Base-by-base conservation (phyloP, 805 yeast genomes). In the Spathaspora passalidarum region DNA sequence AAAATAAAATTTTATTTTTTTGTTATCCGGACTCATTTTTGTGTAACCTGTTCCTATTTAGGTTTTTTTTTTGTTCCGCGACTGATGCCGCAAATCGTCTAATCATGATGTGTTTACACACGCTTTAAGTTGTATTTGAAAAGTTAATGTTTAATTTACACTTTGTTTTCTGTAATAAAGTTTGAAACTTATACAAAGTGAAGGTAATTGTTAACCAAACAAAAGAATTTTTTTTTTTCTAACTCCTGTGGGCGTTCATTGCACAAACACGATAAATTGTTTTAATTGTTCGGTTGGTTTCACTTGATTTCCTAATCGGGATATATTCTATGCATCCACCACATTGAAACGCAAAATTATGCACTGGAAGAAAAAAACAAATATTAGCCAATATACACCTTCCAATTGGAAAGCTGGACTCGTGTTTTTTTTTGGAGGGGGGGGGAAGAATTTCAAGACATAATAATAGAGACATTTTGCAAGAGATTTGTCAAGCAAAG, bases 41-140 rank as follows among this genome's bases (percentile, higher is more conserved):
- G 34, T 29, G 34, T 29, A 29, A 3, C 4, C 14, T 29, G 34
- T 29, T 29, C 4, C 34, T 29, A 29, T 29, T 29, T 29, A 5
- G 34, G 34, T 25, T n/a, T 25, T 29, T 29, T 29, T 29, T 29
- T 29, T 29, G 34, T 14, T 29, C 34, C 34, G 34, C 34, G 34
- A 29, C 34, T 29, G 34, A 29, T 29, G 34, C 16, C 34, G 34
- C 14, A 29, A 29, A 7, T n/a, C 34, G 16, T 29, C 29, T 29
- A 29, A 13, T 10, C 10, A n/a, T 9, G 34, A n/a, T 10, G 16
- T 6, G 10, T 29, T 29, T 29, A 8, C 16, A 13, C 6, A 29
- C 6, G 16, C 34, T 6, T 13, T 29, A 10, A 3, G 7, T 29
- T 29, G 6, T 29, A 10, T 13, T 29, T 14, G 6, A 29, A 25